Evolutionary conservation across 805 yeast species (phyloP).

Genomic region (Ogataea ramenticola): DNA sequence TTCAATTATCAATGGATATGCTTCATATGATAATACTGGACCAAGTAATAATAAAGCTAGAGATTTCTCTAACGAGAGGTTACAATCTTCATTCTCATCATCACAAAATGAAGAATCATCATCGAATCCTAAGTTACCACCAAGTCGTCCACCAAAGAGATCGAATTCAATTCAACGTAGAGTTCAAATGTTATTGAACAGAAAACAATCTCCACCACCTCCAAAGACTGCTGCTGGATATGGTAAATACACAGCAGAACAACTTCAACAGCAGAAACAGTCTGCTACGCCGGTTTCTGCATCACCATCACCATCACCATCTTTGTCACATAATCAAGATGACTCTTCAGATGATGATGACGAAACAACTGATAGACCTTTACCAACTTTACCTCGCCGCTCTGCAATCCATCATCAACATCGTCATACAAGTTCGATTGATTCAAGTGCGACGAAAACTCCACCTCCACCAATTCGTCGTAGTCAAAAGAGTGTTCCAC

Average conservation of each 20-base stretch:
- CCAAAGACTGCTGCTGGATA: slow-evolving; percentile 71
- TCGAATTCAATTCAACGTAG: slow-evolving; percentile 44
- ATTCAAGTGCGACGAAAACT: background rate
- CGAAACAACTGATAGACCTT: slow-evolving; percentile 2
- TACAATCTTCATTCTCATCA: background rate
- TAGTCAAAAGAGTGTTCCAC: background rate
- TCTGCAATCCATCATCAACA: background rate
- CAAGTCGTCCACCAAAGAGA: slow-evolving; percentile 20
- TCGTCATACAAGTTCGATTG: background rate
- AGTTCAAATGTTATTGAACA: slow-evolving; percentile 41
- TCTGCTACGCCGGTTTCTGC: slow-evolving; percentile 3
- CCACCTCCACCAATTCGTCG: background rate
- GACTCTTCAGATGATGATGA: slow-evolving; percentile 3
- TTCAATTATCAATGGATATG: slow-evolving; percentile 1
- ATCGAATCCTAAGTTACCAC: slow-evolving; percentile 13
- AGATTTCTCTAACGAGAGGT: background rate
- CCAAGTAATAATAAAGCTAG: background rate
- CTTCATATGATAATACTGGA: background rate
- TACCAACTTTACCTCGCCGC: slow-evolving; percentile 2
- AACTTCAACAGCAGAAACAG: slow-evolving; percentile 19
- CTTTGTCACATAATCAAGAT: too few relatives aligned
- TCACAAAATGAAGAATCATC: too few relatives aligned
- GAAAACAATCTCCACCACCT: slow-evolving; percentile 36
- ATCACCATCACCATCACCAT: background rate
- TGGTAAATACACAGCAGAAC: slow-evolving; percentile 52